These are phyloP conservation scores for Leishmania gerbilli DNA, from an alignment of 208 protist genomes.

Conservation along the genomic window DNA sequence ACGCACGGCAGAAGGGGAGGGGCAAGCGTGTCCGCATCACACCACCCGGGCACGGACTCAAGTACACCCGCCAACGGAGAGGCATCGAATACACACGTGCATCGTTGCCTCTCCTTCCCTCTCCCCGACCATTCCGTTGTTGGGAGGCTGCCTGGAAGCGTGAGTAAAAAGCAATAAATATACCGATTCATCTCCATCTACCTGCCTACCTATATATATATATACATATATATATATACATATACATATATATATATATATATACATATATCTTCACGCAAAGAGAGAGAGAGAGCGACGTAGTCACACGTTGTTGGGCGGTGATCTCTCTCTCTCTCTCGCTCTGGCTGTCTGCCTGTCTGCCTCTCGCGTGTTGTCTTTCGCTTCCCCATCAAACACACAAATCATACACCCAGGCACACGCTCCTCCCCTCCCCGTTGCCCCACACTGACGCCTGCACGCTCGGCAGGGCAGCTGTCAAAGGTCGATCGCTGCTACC, in stretches of 20 bases:
- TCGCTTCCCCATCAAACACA: background rate
- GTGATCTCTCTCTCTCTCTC: background rate
- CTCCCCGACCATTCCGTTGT: background rate
- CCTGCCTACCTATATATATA: background rate
- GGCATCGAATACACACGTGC: background rate
- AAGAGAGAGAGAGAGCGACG: background rate
- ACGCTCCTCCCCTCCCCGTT: background rate
- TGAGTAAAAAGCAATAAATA: background rate
- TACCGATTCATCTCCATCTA: background rate
- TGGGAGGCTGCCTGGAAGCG: background rate
- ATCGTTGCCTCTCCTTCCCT: background rate
- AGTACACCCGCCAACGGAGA: background rate
- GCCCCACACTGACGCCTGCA: background rate
- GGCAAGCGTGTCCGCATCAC: background rate
- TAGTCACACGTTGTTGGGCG: background rate
- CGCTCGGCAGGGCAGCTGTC: background rate
- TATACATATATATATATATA: too few species aligned
- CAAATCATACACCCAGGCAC: background rate
- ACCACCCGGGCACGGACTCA: background rate
- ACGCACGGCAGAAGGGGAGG: background rate
- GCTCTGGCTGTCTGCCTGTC: too few species aligned
- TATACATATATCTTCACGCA: background rate
- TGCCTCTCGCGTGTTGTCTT: background rate
- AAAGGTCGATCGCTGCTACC: background rate
- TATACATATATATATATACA: background rate